Base-by-base conservation (phyloP, 257 asterid genomes). In the Parsonsia alboflavescens region DNA sequence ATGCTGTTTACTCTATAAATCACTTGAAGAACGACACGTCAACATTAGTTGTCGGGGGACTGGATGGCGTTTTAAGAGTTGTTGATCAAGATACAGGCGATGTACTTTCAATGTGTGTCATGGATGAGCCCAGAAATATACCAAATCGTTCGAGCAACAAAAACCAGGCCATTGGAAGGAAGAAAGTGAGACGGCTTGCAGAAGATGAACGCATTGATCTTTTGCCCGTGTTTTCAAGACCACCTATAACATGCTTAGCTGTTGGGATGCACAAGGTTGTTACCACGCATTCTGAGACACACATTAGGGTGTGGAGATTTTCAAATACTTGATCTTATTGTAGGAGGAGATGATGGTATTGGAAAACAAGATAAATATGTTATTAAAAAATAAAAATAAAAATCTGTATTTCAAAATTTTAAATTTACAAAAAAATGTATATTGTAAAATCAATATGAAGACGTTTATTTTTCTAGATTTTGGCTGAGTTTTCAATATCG, bases 251-350 rank as follows among this genome's bases (percentile, higher is more conserved):
- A 11, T 85, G 94, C 80, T 85, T 92, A 86, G 96, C 93, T 52
- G 98, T 89, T 15, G 98, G 99, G 73, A 90, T 94, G 98, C 89
- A 90, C 88, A 94, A 94, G 81, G 86, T 94, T 56, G 96, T 92
- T 19, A 90, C 97, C 15, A 73, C 88, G 33, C 97, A 94, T 68
- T 71, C 84, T 75, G 92, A 87, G 49, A 84, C 52, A 7, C 75
- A 66, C 80, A 64, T 94, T 67, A 84, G 90, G 73, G 90, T 92
- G 21, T 94, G 99, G 99, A 92, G 80, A 73, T 84, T 84, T 24
- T 39, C 28, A 36, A 65, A 39, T 65, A 65, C 9, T 39, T 65
- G 28, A 39, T 1, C 2, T 33, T 33, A 33, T 33, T 33, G 39
- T 33, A 33, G 39, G 39, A 33, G 3, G 3, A 33, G 3, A 33